Conservation (phyloP, 2,329 filamentous ascomycete species). For the Leptographium lundbergii region DNA sequence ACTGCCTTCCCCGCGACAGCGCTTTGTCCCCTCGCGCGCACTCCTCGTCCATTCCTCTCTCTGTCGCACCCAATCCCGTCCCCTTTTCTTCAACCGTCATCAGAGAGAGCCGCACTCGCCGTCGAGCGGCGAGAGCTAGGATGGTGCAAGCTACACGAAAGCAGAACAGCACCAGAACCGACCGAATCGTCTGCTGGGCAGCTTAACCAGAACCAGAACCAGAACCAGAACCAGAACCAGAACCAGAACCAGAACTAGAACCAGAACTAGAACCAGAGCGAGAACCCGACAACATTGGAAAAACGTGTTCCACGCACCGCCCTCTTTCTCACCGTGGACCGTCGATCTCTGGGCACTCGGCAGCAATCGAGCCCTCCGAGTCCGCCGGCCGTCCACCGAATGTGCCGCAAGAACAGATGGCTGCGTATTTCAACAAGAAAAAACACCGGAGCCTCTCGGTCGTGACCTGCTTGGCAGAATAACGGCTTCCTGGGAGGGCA, state of each 20-base stretch:
- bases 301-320: not conserved
- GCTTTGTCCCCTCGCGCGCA: not conserved
- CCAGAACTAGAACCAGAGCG: too few species aligned
- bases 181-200: not conserved
- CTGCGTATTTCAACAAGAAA: not conserved
- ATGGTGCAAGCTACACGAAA: not conserved
- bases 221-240: not conserved
- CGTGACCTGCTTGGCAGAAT: not conserved
- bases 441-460: not conserved
- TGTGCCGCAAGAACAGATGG: not conserved
- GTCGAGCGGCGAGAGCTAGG: not conserved
- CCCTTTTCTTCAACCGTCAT: not conserved
- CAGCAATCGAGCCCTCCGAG: not conserved
- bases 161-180: not conserved
- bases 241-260: not conserved
- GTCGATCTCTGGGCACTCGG: not conserved
- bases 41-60: not conserved
- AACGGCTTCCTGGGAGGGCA: not conserved
- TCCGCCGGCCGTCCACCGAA: not conserved
- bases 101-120: not conserved
- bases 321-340: not conserved
- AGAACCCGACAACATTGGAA: not conserved
- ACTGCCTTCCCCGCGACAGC: conserved; percentile 2
- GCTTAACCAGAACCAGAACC: not conserved
- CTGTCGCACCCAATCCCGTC: not conserved